A percentile compares a stretch with the other conserved stretches of the same genome.
Evolutionary conservation across 768 basidiomycete species (phyloP).

Genomic region (Gymnopilus dilepis): DNA sequence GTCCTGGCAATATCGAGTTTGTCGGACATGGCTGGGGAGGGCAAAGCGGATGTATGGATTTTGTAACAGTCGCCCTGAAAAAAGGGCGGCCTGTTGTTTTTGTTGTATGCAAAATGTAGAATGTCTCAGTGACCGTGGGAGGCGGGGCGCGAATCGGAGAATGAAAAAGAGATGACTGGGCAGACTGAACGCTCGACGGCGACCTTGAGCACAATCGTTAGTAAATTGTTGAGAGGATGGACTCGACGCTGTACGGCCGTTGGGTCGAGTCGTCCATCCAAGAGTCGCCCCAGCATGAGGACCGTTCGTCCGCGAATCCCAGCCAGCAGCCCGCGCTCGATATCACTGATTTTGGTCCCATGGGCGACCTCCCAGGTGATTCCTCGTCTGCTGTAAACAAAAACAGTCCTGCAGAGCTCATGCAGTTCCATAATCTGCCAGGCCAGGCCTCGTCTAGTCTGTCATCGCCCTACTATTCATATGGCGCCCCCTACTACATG

Average conservation of each 20-base stretch:
- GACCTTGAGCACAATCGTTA: conserved; percentile 20
- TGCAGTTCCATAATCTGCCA: conserved; percentile 10
- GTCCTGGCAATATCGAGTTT: conserved; percentile 34
- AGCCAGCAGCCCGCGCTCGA: conserved; percentile 37
- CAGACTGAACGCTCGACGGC: neutral
- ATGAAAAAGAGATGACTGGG: conserved; percentile 21
- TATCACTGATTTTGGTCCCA: conserved; percentile 46
- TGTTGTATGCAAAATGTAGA: conserved; percentile 22
- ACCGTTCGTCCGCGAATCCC: conserved; percentile 36
- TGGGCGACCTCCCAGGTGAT: conserved; percentile 50
- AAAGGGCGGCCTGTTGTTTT: conserved; percentile 22
- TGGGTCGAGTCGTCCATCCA: conserved; percentile 48
- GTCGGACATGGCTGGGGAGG: conserved; percentile 22
- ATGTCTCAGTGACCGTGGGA: conserved; percentile 48
- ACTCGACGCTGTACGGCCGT: conserved; percentile 48
- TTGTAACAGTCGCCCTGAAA: conserved; percentile 13
- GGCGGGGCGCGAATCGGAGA: conserved; percentile 40
- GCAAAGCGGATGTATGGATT: conserved; percentile 6
- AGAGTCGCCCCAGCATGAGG: conserved; percentile 43
- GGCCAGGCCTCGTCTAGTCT: conserved; percentile 38
- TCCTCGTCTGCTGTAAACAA: conserved; percentile 2
- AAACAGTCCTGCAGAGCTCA: neutral
- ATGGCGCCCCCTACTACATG: conserved; percentile 32
- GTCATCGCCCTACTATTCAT: conserved; percentile 46
- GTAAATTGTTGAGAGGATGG: conserved; percentile 38